Evolutionary conservation across 768 basidiomycete species (phyloP).

Genomic region (Leccinellum albellum): DNA sequence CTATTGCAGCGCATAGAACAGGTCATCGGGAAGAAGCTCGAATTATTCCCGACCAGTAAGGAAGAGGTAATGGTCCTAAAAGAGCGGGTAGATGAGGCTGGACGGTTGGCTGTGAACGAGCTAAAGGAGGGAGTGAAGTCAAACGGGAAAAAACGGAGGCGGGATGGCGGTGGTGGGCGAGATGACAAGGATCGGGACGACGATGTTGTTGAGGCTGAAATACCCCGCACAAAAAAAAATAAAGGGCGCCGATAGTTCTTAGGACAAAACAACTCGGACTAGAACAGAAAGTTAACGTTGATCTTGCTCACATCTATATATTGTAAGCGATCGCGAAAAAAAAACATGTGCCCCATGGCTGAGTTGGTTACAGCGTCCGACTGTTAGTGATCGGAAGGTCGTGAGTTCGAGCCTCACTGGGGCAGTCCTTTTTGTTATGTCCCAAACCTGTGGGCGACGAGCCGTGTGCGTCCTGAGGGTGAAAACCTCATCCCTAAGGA

Average conservation of each 20-base stretch:
- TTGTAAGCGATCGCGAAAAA: not conserved
- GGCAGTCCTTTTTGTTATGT: slow-evolving; percentile 35
- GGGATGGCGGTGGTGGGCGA: slow-evolving; percentile 43
- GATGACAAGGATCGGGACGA: slow-evolving; percentile 91
- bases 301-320: not conserved
- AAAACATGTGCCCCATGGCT: slow-evolving; percentile 57
- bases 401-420: slow-evolving; percentile 68
- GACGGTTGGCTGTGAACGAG: slow-evolving; percentile 70
- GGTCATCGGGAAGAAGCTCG: slow-evolving; percentile 90
- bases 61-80: slow-evolving; percentile 84
- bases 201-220: slow-evolving; percentile 86
- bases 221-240: slow-evolving; percentile 61
- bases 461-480: no score
- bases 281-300: not conserved
- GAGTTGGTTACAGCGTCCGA: slow-evolving; percentile 78
- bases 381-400: slow-evolving; percentile 69
- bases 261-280: not conserved
- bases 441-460: no score
- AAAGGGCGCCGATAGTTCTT: slow-evolving; percentile 39
- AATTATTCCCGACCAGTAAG: slow-evolving; percentile 78
- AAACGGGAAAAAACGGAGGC: slow-evolving; percentile 48
- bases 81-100: slow-evolving; percentile 88
- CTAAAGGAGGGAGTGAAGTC: slow-evolving; percentile 69
- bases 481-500: no score
- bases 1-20: slow-evolving; percentile 91